phyloP scores from a whole-genome alignment of 768 basidiomycete genomes.

The Pisolithus orientalis region DNA sequence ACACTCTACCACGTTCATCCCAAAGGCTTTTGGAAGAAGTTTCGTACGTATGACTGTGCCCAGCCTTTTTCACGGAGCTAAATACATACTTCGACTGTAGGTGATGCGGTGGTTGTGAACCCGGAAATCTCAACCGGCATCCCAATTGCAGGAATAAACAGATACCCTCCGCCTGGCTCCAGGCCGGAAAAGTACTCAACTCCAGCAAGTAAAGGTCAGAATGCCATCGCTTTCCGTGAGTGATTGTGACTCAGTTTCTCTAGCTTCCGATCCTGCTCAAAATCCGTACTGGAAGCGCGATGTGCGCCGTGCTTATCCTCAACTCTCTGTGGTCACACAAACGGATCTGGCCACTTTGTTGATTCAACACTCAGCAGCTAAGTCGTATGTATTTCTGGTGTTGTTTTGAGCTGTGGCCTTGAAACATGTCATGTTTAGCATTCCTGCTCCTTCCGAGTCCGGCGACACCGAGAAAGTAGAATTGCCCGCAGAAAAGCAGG shows the following conservation, averaged over 20 bases:
- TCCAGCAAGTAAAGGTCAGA: conserved; percentile 79
- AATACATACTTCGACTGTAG: conserved; percentile 34
- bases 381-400: conserved; percentile 45
- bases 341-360: conserved; percentile 72
- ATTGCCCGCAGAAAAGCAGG: conserved; percentile 39
- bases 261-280: conserved; percentile 81
- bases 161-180: conserved; percentile 86
- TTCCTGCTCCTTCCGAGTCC: conserved; percentile 44
- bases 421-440: conserved; percentile 30
- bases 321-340: conserved; percentile 85
- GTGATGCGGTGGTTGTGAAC: conserved; percentile 78
- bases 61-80: neutral
- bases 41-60: conserved; percentile 49
- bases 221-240: neutral
- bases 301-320: conserved; percentile 88
- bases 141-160: conserved; percentile 63
- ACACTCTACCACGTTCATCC: conserved; percentile 87
- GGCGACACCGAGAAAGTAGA: conserved; percentile 32
- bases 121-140: conserved; percentile 90
- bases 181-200: conserved; percentile 81
- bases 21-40: conserved; percentile 96
- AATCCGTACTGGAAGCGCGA: conserved; percentile 97
- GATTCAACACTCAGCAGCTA: conserved; percentile 65
- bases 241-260: conserved; percentile 8
- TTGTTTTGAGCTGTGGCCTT: neutral